Evolutionary conservation across 805 yeast species (phyloP), one percentile per base, ranked within the genome.

Genomic region (Candida dendrica): DNA sequence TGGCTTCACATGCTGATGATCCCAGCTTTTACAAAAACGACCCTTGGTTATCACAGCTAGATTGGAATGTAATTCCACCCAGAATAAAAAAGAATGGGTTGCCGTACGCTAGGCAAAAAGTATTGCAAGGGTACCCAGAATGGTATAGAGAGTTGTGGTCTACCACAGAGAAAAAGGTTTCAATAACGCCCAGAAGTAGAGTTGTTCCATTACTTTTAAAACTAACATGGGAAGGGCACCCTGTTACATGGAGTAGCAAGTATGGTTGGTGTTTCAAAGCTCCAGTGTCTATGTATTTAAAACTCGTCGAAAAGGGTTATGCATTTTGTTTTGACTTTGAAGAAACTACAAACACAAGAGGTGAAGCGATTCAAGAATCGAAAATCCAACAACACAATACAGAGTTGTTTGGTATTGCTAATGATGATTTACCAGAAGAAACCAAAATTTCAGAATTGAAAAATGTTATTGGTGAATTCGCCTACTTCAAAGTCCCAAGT

Each of bases 231-330:
- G 95, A 89, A 50, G 82, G 79, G 0, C 72, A 74, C 45, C 96
- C 98, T 0, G 71, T 91, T 2, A 66, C 77, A 8, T 91, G 98
- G 97, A 70, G 82, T 0, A 81, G 82, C 38, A 55, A 72, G 3
- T 64, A 72, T 44, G 98, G 99, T 0, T 93, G 98, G 97, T 84
- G 95, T 52, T 89, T 93, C 55, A 66, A 78, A 40, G 87, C 79
- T 2, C 76, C 60, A 0, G 37, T 40, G 2, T 42, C 49, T 1
- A 56, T 62, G n/a, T 50, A 53, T 11, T 56, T 59, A 3, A 49
- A 56, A 22, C 64, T 68, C 33, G 38, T 43, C 2, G 53, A 54
- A 1, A 66, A 63, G 41, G 72, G 69, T 47, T 70, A 69, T 41
- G 36, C 47, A 10, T 18, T 42, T 14, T 44, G 46, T 16, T 40